Percentiles rank a stretch among this genome's conserved stretches.
phyloP scores from a whole-genome alignment of 2,329 filamentous ascomycete genomes.

The Zymoseptoria passerinii region DNA sequence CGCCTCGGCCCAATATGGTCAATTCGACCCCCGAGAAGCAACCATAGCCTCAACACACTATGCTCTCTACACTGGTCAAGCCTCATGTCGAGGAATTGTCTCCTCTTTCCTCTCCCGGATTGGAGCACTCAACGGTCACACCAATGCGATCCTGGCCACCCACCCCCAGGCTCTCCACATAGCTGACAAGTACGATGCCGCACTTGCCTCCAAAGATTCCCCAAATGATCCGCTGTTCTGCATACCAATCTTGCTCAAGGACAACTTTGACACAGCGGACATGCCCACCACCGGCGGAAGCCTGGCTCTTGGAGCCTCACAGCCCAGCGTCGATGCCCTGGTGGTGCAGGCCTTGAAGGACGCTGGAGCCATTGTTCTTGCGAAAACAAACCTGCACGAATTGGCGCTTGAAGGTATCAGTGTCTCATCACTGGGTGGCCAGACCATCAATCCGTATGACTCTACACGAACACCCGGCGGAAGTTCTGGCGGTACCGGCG shows the following conservation, averaged over 20 bases:
- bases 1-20: neutral
- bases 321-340: conserved; percentile 33
- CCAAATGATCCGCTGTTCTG: conserved; percentile 47
- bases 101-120: conserved; percentile 51
- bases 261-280: conserved; percentile 51
- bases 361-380: conserved; percentile 28
- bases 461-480: conserved; percentile 56
- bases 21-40: conserved; percentile 49
- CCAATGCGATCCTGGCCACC: conserved; percentile 51
- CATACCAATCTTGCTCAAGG: conserved; percentile 55
- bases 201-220: conserved; percentile 42
- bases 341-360: conserved; percentile 24
- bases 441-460: conserved; percentile 61
- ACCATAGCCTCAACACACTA: conserved; percentile 51
- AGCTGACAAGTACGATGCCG: conserved; percentile 45
- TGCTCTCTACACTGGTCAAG: conserved; percentile 44
- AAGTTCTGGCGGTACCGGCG: conserved; percentile 55
- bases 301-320: conserved; percentile 41
- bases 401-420: conserved; percentile 56
- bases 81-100: conserved; percentile 48
- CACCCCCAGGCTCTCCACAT: conserved; percentile 41
- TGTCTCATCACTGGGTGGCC: conserved; percentile 55
- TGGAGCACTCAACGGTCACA: conserved; percentile 46
- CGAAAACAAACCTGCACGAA: conserved; percentile 45
- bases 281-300: conserved; percentile 52